Base-by-base conservation (phyloP, 2,329 filamentous ascomycete species). In the Neospermospora avenae region DNA sequence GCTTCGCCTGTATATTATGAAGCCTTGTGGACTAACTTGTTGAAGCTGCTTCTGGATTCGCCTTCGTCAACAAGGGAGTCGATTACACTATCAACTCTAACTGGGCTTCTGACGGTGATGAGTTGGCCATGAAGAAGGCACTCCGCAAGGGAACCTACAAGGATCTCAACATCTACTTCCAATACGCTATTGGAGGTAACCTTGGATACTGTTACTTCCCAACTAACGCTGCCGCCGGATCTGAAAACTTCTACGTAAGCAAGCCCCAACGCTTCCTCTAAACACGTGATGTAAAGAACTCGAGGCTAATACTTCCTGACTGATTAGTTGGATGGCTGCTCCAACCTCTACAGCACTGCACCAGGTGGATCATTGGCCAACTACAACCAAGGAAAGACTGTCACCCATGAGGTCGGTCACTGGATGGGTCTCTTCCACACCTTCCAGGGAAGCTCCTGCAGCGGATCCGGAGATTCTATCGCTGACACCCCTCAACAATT, bases 371-470 rank as follows among this genome's bases (percentile, higher is more conserved):
- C 65, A 41, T 66, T 67, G 6, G 63, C 68, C 13, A 67, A 65
- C 64, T 69, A 72, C 68, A 74, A 78, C 65, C 68, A 72, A 8
- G 77, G 77, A 56, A 66, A 73, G 60, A 76, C 74, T 44, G 69
- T 67, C 16, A 73, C 73, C 37, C 78, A 80, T 71, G 78, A 81
- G 70, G 70, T 77, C 45, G 78, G 78, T 16, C 78, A 81, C 72
- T 81, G 78, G 78, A 69, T 80, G 55, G 78, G 78, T 54, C 74
- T 81, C 24, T 74, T 73, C 66, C 78, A 81, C 70, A 79, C 78
- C 48, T 81, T 81, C 69, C 68, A 79, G 61, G 77, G 75, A 45
- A 73, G 72, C 48, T 76, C 74, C 59, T 76, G 75, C 61, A 75
- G 75, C 65, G 63, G 71, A 6, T 61, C 52, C 46, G 77, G 76